Evolutionary conservation across 306 rosid species (phyloP), one percentile per base, ranked within the genome.

Genomic region (Myrica gale): DNA sequence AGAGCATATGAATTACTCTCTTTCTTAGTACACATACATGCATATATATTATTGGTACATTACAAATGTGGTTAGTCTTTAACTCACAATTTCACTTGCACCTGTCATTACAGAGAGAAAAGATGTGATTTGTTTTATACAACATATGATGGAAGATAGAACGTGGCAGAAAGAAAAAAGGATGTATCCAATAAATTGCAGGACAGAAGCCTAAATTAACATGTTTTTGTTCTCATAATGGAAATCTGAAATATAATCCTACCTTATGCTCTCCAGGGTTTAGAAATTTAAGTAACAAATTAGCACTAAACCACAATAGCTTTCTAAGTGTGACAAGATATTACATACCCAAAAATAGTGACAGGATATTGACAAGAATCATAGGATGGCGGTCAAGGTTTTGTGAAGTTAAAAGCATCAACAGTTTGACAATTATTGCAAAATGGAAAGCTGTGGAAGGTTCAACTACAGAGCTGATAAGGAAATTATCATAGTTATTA

Each of bases 111-210:
- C 6, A 66, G n/a, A 5, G 16, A 23, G 32, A 41, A 9, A 39
- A 66, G 15, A 7, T 8, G n/a, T 11, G 16, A 42, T 42, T 66
- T 42, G 70, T 13, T 17, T 37, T 60, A 23, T 26, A 26, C 16
- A 17, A 26, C 68, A 26, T 12, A 17, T 4, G 15, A 52, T 17
- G 57, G 57, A 52, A 16, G 20, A 1, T 17, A 16, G 8, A 52
- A 74, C 70, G 75, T 71, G 73, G 19, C 56, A 44, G 60, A 78
- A 58, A 54, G 50, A 72, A 48, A 60, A 78, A 68, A 46, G 41
- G 70, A 74, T 23, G 70, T 3, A 47, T 15, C 66, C 17, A 76
- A 68, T 52, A 73, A 76, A 79, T 72, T 55, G 47, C 73, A 62
- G 61, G 56, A 21, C 53, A 26, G 61, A 13, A 62, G 65, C 72